Evolutionary conservation across 2,329 filamentous ascomycete species (phyloP), one percentile per base, ranked within the genome.

Genomic region (Venturia carpophila): DNA sequence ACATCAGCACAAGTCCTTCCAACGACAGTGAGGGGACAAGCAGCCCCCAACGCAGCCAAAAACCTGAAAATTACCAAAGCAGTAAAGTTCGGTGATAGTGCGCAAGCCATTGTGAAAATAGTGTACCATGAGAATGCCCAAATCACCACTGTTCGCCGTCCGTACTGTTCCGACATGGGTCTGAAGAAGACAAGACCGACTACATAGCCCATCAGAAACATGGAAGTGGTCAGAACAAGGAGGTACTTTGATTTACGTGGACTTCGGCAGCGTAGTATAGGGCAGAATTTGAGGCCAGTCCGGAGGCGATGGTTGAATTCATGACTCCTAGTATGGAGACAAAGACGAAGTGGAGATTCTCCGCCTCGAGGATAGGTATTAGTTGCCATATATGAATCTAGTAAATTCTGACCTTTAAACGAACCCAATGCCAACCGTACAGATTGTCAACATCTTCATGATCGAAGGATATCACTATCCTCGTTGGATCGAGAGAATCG

Each of bases 271-370:
- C 76, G 60, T 89, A 87, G 63, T 79, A 81, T 2, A 82, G 79
- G 1, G 85, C 80, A 17, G 84, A 84, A 72, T 87, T 87, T 65
- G 84, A 84, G 1, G 87, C 85, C 5, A 90, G 77, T 0, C 85
- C 79, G 52, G 83, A 87, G 1, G 83, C 84, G 75, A 90, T 83
- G 11, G 87, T 89, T 34, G 82, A 85, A 73, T 90, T 90, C 71
- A 88, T 78, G 55, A 89, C 85, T 64, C 82, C 79, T 68, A 82
- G 72, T 75, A 85, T 84, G 1, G 82, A 81, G 0, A 83, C 79
- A 34, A 83, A 70, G 1, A 87, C 71, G 6, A 89, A 79, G 45
- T 77, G 75, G 1, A 75, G 68, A 71, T 89, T 89, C 69, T 79
- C 84, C 62, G 69, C 69, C 81, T 86, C 67, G n/a, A 34, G 15